Evolutionary conservation across 495 filamentous ascomycete species (phyloP), one percentile per base, ranked within the genome.

Genomic region (Cercophora sp.): DNA sequence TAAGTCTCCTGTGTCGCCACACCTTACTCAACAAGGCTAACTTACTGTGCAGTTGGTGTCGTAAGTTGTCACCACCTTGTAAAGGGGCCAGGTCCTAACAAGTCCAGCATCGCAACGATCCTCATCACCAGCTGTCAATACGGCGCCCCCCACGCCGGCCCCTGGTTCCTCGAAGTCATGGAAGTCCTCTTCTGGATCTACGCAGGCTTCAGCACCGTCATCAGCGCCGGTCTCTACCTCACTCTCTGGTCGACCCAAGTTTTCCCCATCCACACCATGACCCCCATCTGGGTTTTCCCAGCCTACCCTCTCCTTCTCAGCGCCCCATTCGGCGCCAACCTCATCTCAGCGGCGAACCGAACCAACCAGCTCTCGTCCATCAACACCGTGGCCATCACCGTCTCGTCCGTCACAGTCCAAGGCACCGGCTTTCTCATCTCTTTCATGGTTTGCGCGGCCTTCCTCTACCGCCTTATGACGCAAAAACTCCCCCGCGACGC

Each of bases 281-380:
- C 89, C 0, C 89, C 89, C 0, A 82, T 92, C 40, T 95, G 89
- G 89, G 90, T 95, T 27, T 95, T 95, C 54, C 89, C 89, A 0
- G 89, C 87, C 1, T 95, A 95, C 56, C 89, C 89, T 0, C 79
- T 94, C 50, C 79, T 95, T 5, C 81, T 95, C 0, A 79, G 86
- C 4, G 89, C 87, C 6, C 88, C 89, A 0, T 81, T 87, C 63
- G 88, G 87, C 40, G 78, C 78, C 8, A 79, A 84, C 37, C 72
- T 95, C 11, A 79, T 85, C 62, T 62, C 68, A 13, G 72, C 78
- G 26, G 64, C 75, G 11, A 41, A 51, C 18, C 41, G 46, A 48
- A 43, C 62, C 5, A 55, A 51, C 56, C 34, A 71, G 62, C 53
- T 73, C 68, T 24, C 29, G 13, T 52, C 70, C 58, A 44, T 80